Base-by-base conservation (phyloP, 139 green algal genomes). In the Micractinium conductrix region DNA sequence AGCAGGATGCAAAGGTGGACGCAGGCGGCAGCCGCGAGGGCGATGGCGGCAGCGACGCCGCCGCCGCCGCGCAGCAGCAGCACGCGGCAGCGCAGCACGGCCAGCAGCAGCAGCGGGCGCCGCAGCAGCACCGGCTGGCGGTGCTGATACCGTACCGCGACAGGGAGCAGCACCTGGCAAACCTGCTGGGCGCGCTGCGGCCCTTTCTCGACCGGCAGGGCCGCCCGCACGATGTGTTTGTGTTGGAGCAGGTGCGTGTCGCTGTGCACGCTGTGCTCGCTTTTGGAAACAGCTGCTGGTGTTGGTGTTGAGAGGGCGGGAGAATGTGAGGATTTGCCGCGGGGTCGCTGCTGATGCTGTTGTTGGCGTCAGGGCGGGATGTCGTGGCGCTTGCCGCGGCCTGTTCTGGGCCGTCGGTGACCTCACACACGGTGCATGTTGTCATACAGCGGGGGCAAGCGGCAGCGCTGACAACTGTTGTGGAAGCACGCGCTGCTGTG, bases 71-170 rank as follows among this genome's bases (percentile, higher is more conserved):
- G 16, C 16, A 16, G 43, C 53, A 81, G 75, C 75, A 37, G 50
- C 7, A 81, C 22, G 22, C 0, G 69, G 40, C 50, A 50, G 22
- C 8, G 76, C 55, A 53, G 35, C 38, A 43, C 28, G 8, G 8
- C 24, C 76, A 73, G 58, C 76, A 60, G 40, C 19, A 38, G 42
- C 12, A 40, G 76, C 53, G 58, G 26, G 33, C 30, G 24, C 53
- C 70, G 53, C 53, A 81, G 75, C 21, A 80, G 44, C 87, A 90
- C 58, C 87, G 80, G 37, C 38, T 90, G 69, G 87, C 87, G 12
- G 84, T 90, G 28, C 33, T 90, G 6, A 78, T 90, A 33, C 87
- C 87, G 0, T 89, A 90, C 74, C 73, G 87, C 12, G 74, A 89
- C 80, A 42, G 87, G 21, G 10, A 74, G 38, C 9, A 30, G 62